phyloP scores from a whole-genome alignment of 2,329 filamentous ascomycete genomes.

The Fusarium sp. region DNA sequence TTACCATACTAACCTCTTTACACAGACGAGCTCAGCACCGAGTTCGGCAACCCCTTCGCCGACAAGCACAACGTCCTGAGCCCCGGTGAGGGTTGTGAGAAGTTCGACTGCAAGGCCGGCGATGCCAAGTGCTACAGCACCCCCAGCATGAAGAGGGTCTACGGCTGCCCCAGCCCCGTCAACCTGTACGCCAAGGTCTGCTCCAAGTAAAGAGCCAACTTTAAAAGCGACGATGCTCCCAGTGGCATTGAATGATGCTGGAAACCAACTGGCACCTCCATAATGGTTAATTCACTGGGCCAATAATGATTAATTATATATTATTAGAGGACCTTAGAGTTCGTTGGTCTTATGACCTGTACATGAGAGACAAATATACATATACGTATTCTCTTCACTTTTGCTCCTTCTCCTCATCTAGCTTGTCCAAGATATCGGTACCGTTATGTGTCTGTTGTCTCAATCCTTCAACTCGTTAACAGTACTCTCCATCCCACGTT shows the following conservation, averaged over 20 bases:
- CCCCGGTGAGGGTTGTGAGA: slow-evolving; percentile 55
- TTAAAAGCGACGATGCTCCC: not conserved
- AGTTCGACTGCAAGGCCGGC: slow-evolving; percentile 57
- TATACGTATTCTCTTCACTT: not conserved
- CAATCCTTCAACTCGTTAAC: too few species aligned
- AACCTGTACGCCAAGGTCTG: slow-evolving; percentile 53
- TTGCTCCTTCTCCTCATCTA: not conserved
- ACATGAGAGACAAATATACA: slow-evolving; percentile 12
- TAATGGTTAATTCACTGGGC: not conserved
- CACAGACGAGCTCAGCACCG: slow-evolving; percentile 57
- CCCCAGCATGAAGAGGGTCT: slow-evolving; percentile 55
- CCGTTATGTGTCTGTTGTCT: too few species aligned
- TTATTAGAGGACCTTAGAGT: slow-evolving; percentile 3
- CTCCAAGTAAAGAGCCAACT: slow-evolving; percentile 32
- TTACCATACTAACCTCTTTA: slow-evolving; percentile 23
- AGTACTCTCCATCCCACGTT: too few species aligned
- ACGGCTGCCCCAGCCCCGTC: slow-evolving; percentile 58
- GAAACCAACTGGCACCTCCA: not conserved
- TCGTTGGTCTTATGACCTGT: not conserved
- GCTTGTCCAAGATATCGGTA: too few species aligned
- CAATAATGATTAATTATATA: slow-evolving; percentile 15
- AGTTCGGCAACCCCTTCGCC: slow-evolving; percentile 58
- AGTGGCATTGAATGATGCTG: not conserved
- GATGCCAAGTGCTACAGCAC: slow-evolving; percentile 59
- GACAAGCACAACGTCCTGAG: slow-evolving; percentile 54